Conservation (phyloP, 192 early-diverging fungal genomes). For the Pilobolus umbonatus region DNA sequence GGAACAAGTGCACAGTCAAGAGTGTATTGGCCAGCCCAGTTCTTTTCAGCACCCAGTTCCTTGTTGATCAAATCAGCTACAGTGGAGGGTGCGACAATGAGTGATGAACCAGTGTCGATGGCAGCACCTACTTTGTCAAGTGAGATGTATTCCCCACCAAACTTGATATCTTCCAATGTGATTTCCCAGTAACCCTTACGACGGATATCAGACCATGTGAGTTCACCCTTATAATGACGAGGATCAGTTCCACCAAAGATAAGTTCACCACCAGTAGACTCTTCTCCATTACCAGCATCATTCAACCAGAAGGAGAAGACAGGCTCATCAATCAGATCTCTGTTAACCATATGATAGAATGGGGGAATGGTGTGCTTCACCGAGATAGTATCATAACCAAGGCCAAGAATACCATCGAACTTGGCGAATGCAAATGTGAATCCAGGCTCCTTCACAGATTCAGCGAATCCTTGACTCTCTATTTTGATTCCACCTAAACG, state of each 20-base stretch:
- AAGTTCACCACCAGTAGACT: slow-evolving; percentile 73
- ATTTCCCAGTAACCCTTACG: slow-evolving; percentile 99
- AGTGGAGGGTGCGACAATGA: slow-evolving; percentile 71
- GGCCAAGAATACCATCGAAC: slow-evolving; percentile 97
- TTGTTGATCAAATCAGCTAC: slow-evolving; percentile 89
- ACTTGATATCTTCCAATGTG: slow-evolving; percentile 67
- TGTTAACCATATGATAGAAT: slow-evolving; percentile 89
- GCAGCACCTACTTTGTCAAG: slow-evolving; percentile 68
- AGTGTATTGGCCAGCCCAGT: slow-evolving; percentile 78
- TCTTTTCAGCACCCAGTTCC: slow-evolving; percentile 89
- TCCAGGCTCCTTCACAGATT: slow-evolving; percentile 94
- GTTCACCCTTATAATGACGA: slow-evolving; percentile 64
- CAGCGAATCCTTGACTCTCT: slow-evolving; percentile 83
- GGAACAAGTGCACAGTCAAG: slow-evolving; percentile 82
- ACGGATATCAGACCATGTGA: slow-evolving; percentile 79
- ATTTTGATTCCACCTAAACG: slow-evolving; percentile 70
- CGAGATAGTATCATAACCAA: slow-evolving; percentile 87
- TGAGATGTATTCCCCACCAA: slow-evolving; percentile 73
- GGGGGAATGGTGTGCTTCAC: slow-evolving; percentile 88
- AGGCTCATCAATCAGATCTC: slow-evolving; percentile 72
- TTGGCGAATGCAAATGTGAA: slow-evolving; percentile 89
- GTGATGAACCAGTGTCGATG: slow-evolving; percentile 89
- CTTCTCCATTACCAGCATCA: slow-evolving; percentile 59
- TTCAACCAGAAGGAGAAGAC: slow-evolving; percentile 89
- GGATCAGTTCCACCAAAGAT: slow-evolving; percentile 82